Evolutionary conservation across 257 asterid species (phyloP).

Genomic region (Rehmannia glutinosa): DNA sequence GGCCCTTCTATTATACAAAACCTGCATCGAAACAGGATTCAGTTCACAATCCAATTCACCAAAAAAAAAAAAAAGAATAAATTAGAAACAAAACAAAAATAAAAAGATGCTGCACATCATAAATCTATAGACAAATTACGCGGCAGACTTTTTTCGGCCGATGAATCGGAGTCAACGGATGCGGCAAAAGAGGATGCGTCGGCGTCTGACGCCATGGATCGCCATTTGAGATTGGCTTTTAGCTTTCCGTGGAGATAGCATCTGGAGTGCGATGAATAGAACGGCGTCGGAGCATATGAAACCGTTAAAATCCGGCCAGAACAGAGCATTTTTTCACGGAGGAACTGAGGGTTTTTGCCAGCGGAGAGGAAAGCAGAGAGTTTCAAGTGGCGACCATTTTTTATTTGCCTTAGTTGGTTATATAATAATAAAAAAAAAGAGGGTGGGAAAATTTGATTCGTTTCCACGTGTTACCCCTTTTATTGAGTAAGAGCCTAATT

Average conservation of each 20-base stretch:
- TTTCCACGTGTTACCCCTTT: background rate
- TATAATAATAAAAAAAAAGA: background rate
- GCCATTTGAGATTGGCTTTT: conserved; percentile 32
- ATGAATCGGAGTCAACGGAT: conserved; percentile 36
- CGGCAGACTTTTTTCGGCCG: conserved; percentile 34
- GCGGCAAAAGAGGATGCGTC: conserved; percentile 42
- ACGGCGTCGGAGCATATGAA: conserved; percentile 36
- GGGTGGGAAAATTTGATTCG: conserved; percentile 21
- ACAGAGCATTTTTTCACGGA: conserved; percentile 38
- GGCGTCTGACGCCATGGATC: conserved; percentile 49
- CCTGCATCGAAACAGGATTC: conserved; percentile 30
- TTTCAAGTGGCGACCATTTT: conserved; percentile 9
- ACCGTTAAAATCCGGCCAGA: conserved; percentile 54
- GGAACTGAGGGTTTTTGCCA: background rate
- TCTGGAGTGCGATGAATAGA: conserved; percentile 20
- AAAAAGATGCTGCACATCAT: background rate
- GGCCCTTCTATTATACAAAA: conserved; percentile 90
- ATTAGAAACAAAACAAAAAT: background rate
- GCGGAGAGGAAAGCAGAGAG: background rate
- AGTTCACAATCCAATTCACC: background rate
- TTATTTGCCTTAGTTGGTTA: background rate
- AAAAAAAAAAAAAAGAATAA: background rate
- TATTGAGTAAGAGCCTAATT: too few species aligned
- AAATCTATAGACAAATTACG: conserved; percentile 19
- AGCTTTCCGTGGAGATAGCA: conserved; percentile 15